phyloP scores from a whole-genome alignment of 768 basidiomycete genomes.

The Tephrocybe rancida region DNA sequence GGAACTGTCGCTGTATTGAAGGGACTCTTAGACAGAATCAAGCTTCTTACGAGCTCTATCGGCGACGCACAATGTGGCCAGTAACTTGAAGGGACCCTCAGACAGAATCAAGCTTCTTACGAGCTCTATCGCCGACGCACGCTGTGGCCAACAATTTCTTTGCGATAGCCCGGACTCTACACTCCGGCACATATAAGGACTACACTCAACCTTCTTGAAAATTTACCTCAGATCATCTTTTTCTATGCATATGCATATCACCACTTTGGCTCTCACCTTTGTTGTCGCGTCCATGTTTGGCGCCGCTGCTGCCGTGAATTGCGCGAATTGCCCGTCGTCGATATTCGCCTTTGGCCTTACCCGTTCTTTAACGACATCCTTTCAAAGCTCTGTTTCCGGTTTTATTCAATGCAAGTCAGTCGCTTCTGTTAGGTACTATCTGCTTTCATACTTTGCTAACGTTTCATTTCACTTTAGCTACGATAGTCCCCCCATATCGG shows the following conservation, averaged over 20 bases:
- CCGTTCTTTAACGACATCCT: constrained; percentile 5
- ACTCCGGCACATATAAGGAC: too few species aligned
- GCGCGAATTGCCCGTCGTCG: constrained; percentile 13
- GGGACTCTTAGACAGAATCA: too few species aligned
- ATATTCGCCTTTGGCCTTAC: constrained; percentile 11
- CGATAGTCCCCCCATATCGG: constrained; percentile 7
- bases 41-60: too few species aligned
- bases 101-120: too few species aligned
- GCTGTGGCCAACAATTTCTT: too few species aligned
- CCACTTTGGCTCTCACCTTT: neutral
- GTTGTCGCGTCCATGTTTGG: neutral
- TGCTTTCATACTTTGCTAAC: neutral
- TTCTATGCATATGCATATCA: neutral
- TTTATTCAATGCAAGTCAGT: constrained; percentile 15
- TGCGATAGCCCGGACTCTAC: too few species aligned
- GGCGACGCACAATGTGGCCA: too few species aligned
- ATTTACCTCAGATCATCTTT: neutral
- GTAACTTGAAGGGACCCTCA: too few species aligned
- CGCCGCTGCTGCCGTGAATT: constrained; percentile 2
- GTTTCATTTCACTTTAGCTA: neutral
- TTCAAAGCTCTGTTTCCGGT: neutral
- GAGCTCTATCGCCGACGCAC: too few species aligned
- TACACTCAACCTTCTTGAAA: too few species aligned
- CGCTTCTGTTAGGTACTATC: too few species aligned
- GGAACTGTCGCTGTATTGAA: too few species aligned